phyloP scores from a whole-genome alignment of 371 early-diverging fungal species.

The Apophysomyces ossiformis region DNA sequence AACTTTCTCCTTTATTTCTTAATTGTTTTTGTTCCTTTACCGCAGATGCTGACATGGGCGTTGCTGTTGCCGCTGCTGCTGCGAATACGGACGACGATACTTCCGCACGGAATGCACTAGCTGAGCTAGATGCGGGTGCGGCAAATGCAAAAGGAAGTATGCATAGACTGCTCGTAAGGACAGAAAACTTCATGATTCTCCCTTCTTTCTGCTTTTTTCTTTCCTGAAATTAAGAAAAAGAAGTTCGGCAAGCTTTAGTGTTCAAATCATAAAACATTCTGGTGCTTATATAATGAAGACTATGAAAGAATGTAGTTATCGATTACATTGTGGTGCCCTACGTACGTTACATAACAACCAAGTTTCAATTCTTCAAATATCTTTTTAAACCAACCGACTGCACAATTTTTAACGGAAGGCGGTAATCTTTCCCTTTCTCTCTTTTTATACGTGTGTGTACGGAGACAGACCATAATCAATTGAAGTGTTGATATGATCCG shows the following conservation, averaged over 20 bases:
- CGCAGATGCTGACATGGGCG: neutral
- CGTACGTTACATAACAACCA: constrained; percentile 7
- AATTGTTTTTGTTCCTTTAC: neutral
- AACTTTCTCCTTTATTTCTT: too few species aligned
- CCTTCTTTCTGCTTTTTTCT: neutral
- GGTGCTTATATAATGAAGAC: neutral
- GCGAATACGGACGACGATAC: neutral
- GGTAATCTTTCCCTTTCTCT: neutral
- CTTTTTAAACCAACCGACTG: constrained; percentile 6
- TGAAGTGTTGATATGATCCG: too few species aligned
- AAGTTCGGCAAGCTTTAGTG: neutral
- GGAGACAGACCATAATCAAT: too few species aligned
- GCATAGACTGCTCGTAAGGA: neutral
- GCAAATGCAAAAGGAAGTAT: neutral
- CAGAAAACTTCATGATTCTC: constrained; percentile 6
- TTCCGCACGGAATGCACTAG: neutral
- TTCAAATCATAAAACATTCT: neutral
- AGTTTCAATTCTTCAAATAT: constrained; percentile 7
- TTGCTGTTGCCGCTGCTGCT: neutral
- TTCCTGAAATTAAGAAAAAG: neutral
- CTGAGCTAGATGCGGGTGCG: neutral
- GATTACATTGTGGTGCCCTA: neutral
- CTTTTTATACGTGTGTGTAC: too few species aligned
- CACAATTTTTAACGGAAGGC: neutral
- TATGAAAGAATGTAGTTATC: constrained; percentile 5